phyloP scores from a whole-genome alignment of 2,329 filamentous ascomycete genomes.

The Ceratocystis huliohia region DNA sequence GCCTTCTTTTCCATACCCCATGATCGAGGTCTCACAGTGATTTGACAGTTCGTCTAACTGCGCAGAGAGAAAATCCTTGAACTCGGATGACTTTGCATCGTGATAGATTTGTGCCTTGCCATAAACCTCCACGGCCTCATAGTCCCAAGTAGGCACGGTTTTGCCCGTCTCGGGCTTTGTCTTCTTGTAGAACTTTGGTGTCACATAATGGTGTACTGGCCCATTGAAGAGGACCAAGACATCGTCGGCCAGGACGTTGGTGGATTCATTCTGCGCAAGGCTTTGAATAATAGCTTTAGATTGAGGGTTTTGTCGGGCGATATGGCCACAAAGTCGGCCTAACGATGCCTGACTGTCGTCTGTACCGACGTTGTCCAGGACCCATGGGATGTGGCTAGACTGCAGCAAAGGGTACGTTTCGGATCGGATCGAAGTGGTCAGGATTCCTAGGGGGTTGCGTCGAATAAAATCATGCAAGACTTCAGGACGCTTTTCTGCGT shows the following conservation, averaged over 20 bases:
- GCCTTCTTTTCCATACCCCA: slow-evolving; percentile 37
- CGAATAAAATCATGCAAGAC: slow-evolving; percentile 44
- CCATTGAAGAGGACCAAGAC: slow-evolving; percentile 51
- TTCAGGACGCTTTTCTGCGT: slow-evolving; percentile 39
- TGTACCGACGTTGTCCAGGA: slow-evolving; percentile 39
- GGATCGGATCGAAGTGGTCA: slow-evolving; percentile 49
- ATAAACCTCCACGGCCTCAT: slow-evolving; percentile 51
- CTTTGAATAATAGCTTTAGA: slow-evolving; percentile 46
- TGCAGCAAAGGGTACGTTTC: slow-evolving; percentile 39
- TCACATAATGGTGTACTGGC: slow-evolving; percentile 48
- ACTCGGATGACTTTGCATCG: slow-evolving; percentile 30
- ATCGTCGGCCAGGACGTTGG: slow-evolving; percentile 35
- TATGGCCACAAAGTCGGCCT: slow-evolving; percentile 44
- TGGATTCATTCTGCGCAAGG: slow-evolving; percentile 22
- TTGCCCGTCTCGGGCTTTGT: slow-evolving; percentile 53
- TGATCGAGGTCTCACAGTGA: slow-evolving; percentile 40
- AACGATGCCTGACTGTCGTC: slow-evolving; percentile 30
- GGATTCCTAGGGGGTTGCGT: slow-evolving; percentile 47
- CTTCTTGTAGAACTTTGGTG: slow-evolving; percentile 53
- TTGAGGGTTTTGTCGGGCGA: slow-evolving; percentile 52
- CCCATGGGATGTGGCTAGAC: slow-evolving; percentile 47
- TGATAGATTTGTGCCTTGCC: slow-evolving; percentile 43
- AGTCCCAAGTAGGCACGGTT: slow-evolving; percentile 61
- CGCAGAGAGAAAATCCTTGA: slow-evolving; percentile 35
- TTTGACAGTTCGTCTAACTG: slow-evolving; percentile 43